Evolutionary conservation across 805 yeast species (phyloP).

Genomic region (Clavispora fructus): DNA sequence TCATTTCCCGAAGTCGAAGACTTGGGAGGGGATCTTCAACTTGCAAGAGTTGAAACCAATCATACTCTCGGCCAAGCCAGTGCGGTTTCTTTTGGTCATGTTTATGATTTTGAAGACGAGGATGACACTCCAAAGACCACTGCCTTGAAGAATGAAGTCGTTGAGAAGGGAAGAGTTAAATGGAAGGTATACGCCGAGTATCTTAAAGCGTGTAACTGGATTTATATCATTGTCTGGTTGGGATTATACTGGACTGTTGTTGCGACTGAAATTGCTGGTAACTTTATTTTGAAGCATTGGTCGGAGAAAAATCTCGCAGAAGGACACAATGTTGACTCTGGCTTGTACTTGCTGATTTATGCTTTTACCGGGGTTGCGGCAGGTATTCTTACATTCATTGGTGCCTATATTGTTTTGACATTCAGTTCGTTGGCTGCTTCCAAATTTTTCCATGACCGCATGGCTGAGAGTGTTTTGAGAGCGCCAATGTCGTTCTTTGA

Average conservation of each 20-base stretch:
- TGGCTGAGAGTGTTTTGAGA: constrained; percentile 30
- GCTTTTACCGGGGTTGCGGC: constrained; percentile 24
- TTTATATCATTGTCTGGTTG: constrained; percentile 16
- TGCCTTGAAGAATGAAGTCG: constrained; percentile 10
- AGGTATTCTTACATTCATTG: constrained; percentile 21
- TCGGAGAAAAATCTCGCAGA: constrained; percentile 25
- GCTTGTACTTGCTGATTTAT: constrained; percentile 22
- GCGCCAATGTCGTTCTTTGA: constrained; percentile 40
- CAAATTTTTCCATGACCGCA: constrained; percentile 29
- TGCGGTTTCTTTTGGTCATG: constrained; percentile 30
- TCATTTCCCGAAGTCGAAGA: constrained; percentile 19
- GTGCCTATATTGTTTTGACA: constrained; percentile 28
- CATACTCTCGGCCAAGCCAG: constrained; percentile 21
- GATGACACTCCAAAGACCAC: constrained; percentile 13
- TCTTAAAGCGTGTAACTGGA: constrained; percentile 28
- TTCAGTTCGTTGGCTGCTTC: constrained; percentile 28
- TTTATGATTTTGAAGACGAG: constrained; percentile 25
- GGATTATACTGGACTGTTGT: constrained; percentile 19
- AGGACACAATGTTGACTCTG: constrained; percentile 22
- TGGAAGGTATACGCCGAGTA: constrained; percentile 24
- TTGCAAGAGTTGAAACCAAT: constrained; percentile 14
- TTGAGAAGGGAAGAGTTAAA: constrained; percentile 25
- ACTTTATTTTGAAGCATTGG: constrained; percentile 31
- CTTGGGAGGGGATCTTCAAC: constrained; percentile 6
- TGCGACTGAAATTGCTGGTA: constrained; percentile 19